Evolutionary conservation across 192 early-diverging fungal species (phyloP).

Genomic region (Coemansia sp.): DNA sequence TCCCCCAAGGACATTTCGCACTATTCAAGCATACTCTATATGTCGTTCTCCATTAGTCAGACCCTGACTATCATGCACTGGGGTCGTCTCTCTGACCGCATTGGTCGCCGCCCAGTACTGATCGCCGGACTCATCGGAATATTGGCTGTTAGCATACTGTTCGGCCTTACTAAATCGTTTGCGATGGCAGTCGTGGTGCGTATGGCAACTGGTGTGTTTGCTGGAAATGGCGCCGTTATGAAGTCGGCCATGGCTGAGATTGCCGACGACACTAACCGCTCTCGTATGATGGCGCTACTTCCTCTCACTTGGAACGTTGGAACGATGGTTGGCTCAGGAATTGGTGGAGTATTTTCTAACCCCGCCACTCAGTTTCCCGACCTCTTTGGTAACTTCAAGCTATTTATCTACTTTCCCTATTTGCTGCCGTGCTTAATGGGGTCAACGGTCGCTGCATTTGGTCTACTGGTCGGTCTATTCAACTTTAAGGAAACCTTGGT

Average conservation of each 20-base stretch:
- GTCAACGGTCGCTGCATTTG: slow-evolving; percentile 59
- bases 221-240: slow-evolving; percentile 75
- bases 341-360: slow-evolving; percentile 76
- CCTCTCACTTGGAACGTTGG: slow-evolving; percentile 70
- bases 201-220: slow-evolving; percentile 65
- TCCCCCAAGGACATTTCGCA: slow-evolving; percentile 75
- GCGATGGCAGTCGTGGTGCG: slow-evolving; percentile 61
- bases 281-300: slow-evolving; percentile 71
- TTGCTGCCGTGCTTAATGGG: slow-evolving; percentile 78
- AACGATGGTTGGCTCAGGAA: slow-evolving; percentile 62
- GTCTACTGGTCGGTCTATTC: slow-evolving; percentile 64
- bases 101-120: slow-evolving; percentile 79
- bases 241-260: slow-evolving; percentile 83
- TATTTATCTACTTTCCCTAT: slow-evolving; percentile 75
- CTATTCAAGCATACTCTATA: slow-evolving; percentile 62
- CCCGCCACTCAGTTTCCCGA: slow-evolving; percentile 68
- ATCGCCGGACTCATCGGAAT: slow-evolving; percentile 76
- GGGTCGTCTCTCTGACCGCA: slow-evolving; percentile 74
- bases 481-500: slow-evolving; percentile 61
- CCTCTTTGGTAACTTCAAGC: slow-evolving; percentile 57
- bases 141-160: slow-evolving; percentile 61
- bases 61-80: slow-evolving; percentile 59
- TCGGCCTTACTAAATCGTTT: slow-evolving; percentile 67
- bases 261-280: slow-evolving; percentile 75
- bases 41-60: slow-evolving; percentile 57